Evolutionary conservation across 1,284 basidiomycete species (phyloP), one percentile per base, ranked within the genome.

Genomic region (Inonotus hispidus): DNA sequence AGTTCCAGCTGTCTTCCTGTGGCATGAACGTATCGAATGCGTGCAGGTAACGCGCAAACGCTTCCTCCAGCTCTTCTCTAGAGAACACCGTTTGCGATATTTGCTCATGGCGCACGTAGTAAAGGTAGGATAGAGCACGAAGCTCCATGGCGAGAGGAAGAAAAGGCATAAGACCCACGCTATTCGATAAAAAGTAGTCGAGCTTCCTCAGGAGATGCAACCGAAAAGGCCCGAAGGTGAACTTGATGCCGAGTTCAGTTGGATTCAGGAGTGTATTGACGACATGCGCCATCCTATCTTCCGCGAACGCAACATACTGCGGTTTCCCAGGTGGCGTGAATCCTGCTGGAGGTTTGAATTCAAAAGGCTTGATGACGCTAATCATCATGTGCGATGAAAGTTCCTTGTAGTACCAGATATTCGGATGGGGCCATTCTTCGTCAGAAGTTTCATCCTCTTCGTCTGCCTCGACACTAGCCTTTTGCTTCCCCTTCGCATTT

Each of bases 401-500:
- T 16, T 6, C 16, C 16, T 43, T 43, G n/a, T n/a, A 43, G 16
- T 43, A 43, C 5, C 19, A 43, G 41, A 43, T 21, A n/a, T 1
- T 16, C 6, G 41, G 8, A 3, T 43, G 41, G 11, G n/a, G 27
- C 27, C 14, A n/a, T 2, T 41, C 27, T 3, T 32, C 32, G 32
- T 32, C 32, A 32, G 27, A 14, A 23, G n/a, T 14, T 39, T 27
- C 25, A 38, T 29, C 21, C 32, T 25, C 25, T 32, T 56, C 43
- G n/a, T 32, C 27, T n/a, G 41, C 16, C 38, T 56, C 23, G 7
- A 19, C 45, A 35, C 14, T 37, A 7, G 56, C 56, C 19, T 37
- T 58, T 21, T 49, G 14, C 46, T 58, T 58, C 29, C 56, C 56
- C 23, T 58, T 58, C 4, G 56, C 45, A 16, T 38, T 58, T 32